Base-by-base conservation (phyloP, 2,329 filamentous ascomycete genomes). In the Botryotinia convoluta region DNA sequence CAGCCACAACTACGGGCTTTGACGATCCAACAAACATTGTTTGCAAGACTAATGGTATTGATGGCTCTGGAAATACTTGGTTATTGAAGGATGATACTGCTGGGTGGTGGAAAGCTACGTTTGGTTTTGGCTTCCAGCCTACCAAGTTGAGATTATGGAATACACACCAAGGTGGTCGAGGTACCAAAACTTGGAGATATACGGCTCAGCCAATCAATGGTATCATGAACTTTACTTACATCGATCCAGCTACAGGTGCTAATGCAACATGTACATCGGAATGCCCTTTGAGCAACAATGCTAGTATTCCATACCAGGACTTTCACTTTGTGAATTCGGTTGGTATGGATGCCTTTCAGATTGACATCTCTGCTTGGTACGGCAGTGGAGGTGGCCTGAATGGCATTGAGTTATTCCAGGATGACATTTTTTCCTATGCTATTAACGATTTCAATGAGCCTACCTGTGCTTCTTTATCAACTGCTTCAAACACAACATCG, bases 151-250 rank as follows among this genome's bases (percentile, higher is more conserved):
- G 94, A 71, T 85, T 99, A 37, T 94, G 92, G 86, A 99, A 99
- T 83, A 96, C 95, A 4, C 90, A 93, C 77, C 87, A 90, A 70
- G 90, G 96, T 78, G 94, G 93, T 69, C 91, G 94, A 76, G 95
- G 96, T 44, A 97, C 95, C 44, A 93, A 93, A 84, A 93, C 92
- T 0, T 99, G 93, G 84, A 90, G 94, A 73, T 97, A 94, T 80
- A 93, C 93, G 35, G 93, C 94, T 29, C 85, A 95, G 74, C 95
- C 95, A 8, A 89, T 95, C 79, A 91, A 93, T 75, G 96, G 96
- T 70, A 98, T 99, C 81, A 93, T 99, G 90, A 98, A 98, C 83
- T 87, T 99, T 80, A 97, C 94, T 54, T 98, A 96, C 78, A 90
- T 91, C 76, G 94, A 98, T 79, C 91, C 92, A 37, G 84, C 81